These are phyloP conservation scores for Solanum appendiculatum DNA, from an alignment of 257 asterid species.

Conservation along the genomic window DNA sequence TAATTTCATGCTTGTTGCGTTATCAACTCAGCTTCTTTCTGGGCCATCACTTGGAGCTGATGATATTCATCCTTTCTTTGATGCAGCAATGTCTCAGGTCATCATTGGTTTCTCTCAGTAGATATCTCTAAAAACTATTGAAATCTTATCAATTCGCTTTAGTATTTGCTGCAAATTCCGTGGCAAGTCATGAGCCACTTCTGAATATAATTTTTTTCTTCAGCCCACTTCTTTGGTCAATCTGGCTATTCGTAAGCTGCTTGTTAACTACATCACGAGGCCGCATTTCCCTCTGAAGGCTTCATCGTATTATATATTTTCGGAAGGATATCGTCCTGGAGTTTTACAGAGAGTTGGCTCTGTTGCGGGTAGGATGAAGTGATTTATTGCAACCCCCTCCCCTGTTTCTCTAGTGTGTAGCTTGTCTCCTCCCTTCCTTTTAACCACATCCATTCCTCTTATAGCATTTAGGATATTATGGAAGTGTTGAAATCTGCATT, in stretches of 20 bases:
- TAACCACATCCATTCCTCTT: background rate
- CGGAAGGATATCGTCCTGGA: conserved; percentile 68
- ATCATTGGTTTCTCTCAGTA: background rate
- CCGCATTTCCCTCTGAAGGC: conserved; percentile 42
- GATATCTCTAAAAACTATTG: background rate
- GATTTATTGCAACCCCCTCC: background rate
- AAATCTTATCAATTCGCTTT: background rate
- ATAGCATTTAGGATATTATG: background rate
- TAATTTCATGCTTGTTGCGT: conserved; percentile 64
- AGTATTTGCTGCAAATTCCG: background rate
- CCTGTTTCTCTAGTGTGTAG: background rate
- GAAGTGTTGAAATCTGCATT: background rate
- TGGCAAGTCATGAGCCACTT: background rate
- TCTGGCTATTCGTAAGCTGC: conserved; percentile 52
- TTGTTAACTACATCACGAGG: conserved; percentile 60
- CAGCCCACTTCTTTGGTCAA: conserved; percentile 73
- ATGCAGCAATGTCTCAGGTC: conserved; percentile 89
- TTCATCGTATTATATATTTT: conserved; percentile 45
- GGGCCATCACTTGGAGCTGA: conserved; percentile 89
- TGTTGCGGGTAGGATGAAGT: conserved; percentile 67
- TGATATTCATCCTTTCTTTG: conserved; percentile 81
- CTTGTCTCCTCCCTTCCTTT: background rate
- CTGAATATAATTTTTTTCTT: background rate
- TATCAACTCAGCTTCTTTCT: conserved; percentile 91
- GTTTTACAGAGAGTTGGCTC: conserved; percentile 86